Base-by-base conservation (phyloP, 176 grass and related monocot species). In the Poa annua region DNA sequence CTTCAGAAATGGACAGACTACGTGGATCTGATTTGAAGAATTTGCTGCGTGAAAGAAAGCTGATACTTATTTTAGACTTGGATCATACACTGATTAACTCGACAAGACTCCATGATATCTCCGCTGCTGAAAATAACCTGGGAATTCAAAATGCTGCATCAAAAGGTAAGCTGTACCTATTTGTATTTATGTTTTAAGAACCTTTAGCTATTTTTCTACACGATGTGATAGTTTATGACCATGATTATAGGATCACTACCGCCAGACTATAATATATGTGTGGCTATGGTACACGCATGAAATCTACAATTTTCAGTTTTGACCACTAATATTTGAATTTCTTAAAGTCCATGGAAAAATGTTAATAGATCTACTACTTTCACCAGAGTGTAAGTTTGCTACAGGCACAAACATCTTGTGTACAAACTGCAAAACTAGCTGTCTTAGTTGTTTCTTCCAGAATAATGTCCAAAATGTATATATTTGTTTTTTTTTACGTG, bases 71-170 rank as follows among this genome's bases (percentile, higher is more conserved):
- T 78, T 91, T 98, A 86, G 92, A 98, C 84, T 86, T 98, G 87
- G 92, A 95, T 44, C 96, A 95, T 88, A 98, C 96, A 65, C 70
- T 95, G 57, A 90, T 95, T 32, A 93, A 98, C 85, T 98, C 92
- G 44, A 93, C 85, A 66, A 94, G 54, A 49, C 59, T 95, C 64
- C 76, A 77, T 25, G 92, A 93, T 80, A 60, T 98, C 66, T 85
- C 85, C 71, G 15, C 80, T 85, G 85, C 88, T 81, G 96, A 98
- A 89, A 77, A 93, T 21, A 89, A 94, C 71, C 83, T 97, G 69
- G 79, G 91, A 74, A 92, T 89, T 65, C 86, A 81, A 57, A n/a
- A 59, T 81, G 81, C 86, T 85, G 85, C 86, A 36, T 81, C 47
- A 48, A 91, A 92, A 91, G 92, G 94, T 94, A 94, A 66, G 69